These are phyloP conservation scores for Hygrophila difformis DNA, from an alignment of 257 asterid species.

Conservation along the genomic window DNA sequence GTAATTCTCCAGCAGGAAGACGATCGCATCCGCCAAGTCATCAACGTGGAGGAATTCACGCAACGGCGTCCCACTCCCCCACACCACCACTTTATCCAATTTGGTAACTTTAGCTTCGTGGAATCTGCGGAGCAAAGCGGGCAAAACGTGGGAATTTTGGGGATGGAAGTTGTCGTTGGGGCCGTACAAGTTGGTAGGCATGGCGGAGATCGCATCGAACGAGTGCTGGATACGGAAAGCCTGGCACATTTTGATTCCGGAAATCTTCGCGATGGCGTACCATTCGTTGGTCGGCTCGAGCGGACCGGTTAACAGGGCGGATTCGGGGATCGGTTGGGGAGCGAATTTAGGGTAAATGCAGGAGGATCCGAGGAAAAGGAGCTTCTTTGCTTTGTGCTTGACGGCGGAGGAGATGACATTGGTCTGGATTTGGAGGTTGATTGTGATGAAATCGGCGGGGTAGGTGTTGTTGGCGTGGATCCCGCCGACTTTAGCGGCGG, in stretches of 20 bases:
- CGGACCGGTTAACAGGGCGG: constrained; percentile 67
- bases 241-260: constrained; percentile 89
- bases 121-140: constrained; percentile 72
- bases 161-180: constrained; percentile 85
- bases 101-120: constrained; percentile 59
- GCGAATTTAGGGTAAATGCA: constrained; percentile 97
- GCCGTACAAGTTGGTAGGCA: constrained; percentile 85
- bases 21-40: constrained; percentile 75
- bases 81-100: constrained; percentile 61
- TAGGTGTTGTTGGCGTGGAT: constrained; percentile 84
- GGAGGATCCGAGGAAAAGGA: constrained; percentile 81
- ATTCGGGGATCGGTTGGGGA: constrained; percentile 89
- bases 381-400: constrained; percentile 42
- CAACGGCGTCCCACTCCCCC: constrained; percentile 89
- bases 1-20: constrained; percentile 63
- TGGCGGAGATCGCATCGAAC: constrained; percentile 75
- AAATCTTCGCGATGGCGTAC: constrained; percentile 86
- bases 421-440: constrained; percentile 88
- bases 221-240: constrained; percentile 67
- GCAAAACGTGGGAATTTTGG: constrained; percentile 86
- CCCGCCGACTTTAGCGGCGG: constrained; percentile 96
- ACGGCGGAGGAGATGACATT: constrained; percentile 72
- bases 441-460: constrained; percentile 92
- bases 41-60: constrained; percentile 91
- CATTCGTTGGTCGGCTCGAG: constrained; percentile 87